Percentiles rank a stretch among this genome's conserved stretches.
phyloP scores from a whole-genome alignment of 306 rosid species.

The Quercus gilva region DNA sequence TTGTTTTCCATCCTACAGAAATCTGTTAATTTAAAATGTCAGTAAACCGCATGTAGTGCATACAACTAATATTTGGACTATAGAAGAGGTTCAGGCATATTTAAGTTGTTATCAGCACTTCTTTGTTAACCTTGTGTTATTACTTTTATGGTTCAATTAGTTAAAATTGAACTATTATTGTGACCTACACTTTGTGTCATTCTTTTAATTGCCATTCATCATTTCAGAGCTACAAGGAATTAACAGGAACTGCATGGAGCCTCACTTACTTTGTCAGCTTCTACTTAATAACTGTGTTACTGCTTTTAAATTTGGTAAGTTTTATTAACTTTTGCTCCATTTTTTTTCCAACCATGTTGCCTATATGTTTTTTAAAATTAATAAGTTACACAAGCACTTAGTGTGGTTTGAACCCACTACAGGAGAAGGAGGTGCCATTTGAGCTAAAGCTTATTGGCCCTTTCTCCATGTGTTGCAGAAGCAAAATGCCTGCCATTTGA shows the following conservation, averaged over 20 bases:
- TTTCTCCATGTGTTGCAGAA: background rate
- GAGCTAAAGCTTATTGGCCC: background rate
- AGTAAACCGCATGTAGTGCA: background rate
- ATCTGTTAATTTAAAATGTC: background rate
- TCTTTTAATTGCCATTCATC: constrained; percentile 21
- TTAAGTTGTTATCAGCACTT: constrained; percentile 17
- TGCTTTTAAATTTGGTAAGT: constrained; percentile 88
- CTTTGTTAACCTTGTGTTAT: background rate
- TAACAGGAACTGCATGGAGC: constrained; percentile 82
- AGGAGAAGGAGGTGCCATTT: background rate
- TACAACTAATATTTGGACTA: constrained; percentile 2
- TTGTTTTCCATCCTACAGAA: background rate
- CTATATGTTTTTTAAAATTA: background rate
- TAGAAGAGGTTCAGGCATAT: constrained; percentile 18
- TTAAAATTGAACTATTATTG: constrained; percentile 12
- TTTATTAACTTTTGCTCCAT: constrained; percentile 11
- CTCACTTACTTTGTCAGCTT: constrained; percentile 73
- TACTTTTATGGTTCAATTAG: background rate
- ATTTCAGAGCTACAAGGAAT: constrained; percentile 81
- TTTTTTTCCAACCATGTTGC: constrained; percentile 1
- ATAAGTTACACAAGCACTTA: background rate
- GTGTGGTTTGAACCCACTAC: background rate
- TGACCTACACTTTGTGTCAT: background rate
- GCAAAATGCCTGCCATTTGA: background rate
- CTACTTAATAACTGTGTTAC: constrained; percentile 77